phyloP scores from a whole-genome alignment of 768 basidiomycete genomes.

The Clitopilus passeckerianus region DNA sequence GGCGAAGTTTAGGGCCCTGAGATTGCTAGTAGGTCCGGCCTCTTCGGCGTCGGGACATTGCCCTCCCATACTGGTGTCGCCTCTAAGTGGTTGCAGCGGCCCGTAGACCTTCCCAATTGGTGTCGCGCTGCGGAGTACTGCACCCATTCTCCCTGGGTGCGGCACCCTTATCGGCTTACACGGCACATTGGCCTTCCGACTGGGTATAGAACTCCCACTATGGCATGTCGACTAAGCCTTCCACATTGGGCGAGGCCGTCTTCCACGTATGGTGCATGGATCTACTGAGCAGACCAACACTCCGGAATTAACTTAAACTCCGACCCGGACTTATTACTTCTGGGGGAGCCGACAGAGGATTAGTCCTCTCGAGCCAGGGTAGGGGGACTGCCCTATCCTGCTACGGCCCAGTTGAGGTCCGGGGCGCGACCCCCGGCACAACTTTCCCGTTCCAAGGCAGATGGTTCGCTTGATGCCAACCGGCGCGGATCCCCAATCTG shows the following conservation, averaged over 20 bases:
- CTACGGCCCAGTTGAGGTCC: not conserved
- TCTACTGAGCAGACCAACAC: not conserved
- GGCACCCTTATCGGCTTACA: not conserved
- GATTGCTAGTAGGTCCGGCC: not conserved
- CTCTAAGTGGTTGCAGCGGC: not conserved
- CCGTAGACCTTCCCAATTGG: not conserved
- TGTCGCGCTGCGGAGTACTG: not conserved
- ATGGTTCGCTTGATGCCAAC: not conserved
- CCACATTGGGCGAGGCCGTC: not conserved
- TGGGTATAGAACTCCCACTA: not conserved
- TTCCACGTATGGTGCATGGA: not conserved
- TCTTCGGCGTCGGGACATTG: not conserved
- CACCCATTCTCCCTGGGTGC: not conserved
- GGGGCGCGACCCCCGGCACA: not conserved
- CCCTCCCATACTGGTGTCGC: not conserved
- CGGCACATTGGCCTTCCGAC: not conserved
- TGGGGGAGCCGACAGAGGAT: not conserved
- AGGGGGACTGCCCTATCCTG: not conserved
- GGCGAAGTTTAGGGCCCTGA: not conserved
- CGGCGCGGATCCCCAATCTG: not conserved
- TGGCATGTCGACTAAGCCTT: not conserved
- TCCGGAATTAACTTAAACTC: not conserved
- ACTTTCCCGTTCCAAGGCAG: not conserved
- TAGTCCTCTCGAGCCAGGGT: not conserved
- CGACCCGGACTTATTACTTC: not conserved